Percentiles rank a stretch among this genome's conserved stretches.
Evolutionary conservation across 176 grass and related monocot genomes (phyloP).

Genomic region (Oryza australiensis): DNA sequence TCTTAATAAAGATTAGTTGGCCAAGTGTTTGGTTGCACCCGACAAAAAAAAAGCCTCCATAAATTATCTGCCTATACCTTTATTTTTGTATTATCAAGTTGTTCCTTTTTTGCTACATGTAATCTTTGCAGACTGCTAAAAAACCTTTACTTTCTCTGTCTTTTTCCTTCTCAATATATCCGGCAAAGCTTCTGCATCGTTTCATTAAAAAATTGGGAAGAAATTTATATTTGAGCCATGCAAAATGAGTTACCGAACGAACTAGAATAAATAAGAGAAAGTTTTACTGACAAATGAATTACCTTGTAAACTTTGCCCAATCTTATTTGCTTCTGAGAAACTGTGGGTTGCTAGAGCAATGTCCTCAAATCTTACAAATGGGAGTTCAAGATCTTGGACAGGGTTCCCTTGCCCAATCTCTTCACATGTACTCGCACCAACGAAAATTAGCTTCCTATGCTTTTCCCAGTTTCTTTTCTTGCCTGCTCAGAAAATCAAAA

Average conservation of each 20-base stretch:
- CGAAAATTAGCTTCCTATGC: not conserved
- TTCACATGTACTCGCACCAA: not conserved
- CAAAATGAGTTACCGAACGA: not conserved
- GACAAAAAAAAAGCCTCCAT: too few relatives aligned
- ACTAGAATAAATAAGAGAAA: not conserved
- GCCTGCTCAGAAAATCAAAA: not conserved
- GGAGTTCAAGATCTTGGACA: not conserved
- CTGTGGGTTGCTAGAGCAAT: not conserved
- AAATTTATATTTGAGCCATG: not conserved
- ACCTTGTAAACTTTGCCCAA: constrained; percentile 36
- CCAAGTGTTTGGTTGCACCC: too few relatives aligned
- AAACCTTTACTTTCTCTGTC: too few relatives aligned
- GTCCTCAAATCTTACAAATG: constrained; percentile 29
- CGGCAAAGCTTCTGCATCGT: too few relatives aligned
- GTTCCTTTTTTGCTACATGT: too few relatives aligned
- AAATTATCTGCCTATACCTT: too few relatives aligned
- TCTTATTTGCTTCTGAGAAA: constrained; percentile 23
- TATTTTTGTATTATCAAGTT: too few relatives aligned
- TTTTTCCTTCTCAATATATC: too few relatives aligned
- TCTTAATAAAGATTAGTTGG: too few relatives aligned
- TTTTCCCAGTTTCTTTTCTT: constrained; percentile 18
- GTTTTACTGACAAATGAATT: not conserved
- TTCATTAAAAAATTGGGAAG: not conserved
- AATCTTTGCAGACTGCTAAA: too few relatives aligned
- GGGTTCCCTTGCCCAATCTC: not conserved